Conservation (phyloP, 2,329 filamentous ascomycete species). For the Sarocladium brachiariae region DNA sequence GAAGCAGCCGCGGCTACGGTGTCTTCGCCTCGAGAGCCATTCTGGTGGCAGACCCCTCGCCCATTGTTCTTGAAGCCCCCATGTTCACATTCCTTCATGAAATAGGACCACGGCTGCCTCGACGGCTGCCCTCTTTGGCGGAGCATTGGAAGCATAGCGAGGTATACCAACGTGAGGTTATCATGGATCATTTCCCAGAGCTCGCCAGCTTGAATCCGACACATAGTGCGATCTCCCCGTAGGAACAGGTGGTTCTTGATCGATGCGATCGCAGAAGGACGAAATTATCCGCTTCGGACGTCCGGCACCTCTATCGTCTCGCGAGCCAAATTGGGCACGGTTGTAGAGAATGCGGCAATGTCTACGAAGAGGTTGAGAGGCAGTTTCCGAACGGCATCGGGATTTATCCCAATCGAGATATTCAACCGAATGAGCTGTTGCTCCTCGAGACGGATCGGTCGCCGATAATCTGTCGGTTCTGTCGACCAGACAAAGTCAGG, state of each 20-base stretch:
- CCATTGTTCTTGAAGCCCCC: background rate
- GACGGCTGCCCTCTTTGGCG: background rate
- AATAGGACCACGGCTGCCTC: background rate
- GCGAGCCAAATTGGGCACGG: conserved; percentile 26
- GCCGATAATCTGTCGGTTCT: background rate
- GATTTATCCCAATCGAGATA: conserved; percentile 11
- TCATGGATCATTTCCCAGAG: background rate
- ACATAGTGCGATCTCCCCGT: background rate
- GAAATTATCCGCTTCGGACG: background rate
- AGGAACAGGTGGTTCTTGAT: background rate
- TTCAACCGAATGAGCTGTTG: conserved; percentile 26
- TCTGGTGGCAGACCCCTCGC: background rate
- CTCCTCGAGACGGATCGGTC: conserved; percentile 26
- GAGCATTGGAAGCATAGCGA: background rate
- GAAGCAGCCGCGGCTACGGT: background rate
- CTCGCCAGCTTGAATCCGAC: background rate
- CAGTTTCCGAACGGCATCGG: conserved; percentile 14
- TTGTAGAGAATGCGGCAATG: conserved; percentile 24
- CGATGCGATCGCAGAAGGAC: background rate
- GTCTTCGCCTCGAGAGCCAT: background rate
- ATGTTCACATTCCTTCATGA: background rate
- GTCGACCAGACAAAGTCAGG: background rate
- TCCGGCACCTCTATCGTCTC: conserved; percentile 15
- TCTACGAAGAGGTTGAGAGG: conserved; percentile 13
- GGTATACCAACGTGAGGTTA: background rate